These are phyloP conservation scores for Staphylotrichum longicolle DNA, from an alignment of 495 filamentous ascomycete species.

Conservation along the genomic window DNA sequence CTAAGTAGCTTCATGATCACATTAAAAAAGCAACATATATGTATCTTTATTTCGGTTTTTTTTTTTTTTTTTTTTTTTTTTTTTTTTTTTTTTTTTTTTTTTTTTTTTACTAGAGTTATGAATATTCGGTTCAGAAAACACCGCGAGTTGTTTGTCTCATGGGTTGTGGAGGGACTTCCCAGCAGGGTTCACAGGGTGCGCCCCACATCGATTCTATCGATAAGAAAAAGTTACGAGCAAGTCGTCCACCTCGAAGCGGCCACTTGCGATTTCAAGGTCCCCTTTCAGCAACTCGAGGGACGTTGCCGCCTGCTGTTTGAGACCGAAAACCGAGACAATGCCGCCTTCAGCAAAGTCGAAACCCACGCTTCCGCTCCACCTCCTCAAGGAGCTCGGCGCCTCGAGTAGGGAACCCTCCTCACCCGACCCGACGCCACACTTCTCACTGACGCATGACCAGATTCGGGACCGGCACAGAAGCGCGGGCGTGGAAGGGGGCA, in stretches of 20 bases:
- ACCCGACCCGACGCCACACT: not conserved
- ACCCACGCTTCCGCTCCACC: conserved; percentile 26
- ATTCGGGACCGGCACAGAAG: conserved; percentile 11
- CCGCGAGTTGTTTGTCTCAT: no score
- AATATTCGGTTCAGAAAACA: no score
- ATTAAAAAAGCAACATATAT: no score
- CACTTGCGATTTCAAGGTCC: no score
- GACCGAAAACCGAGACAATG: conserved; percentile 13
- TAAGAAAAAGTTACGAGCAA: conserved; percentile 20
- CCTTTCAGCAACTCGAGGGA: not conserved
- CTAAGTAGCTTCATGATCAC: no score
- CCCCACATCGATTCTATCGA: conserved; percentile 13
- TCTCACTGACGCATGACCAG: conserved; percentile 10
- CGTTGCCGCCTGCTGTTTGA: not conserved
- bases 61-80: no score
- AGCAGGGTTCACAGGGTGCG: not conserved
- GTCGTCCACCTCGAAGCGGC: not conserved
- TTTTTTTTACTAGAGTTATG: no score
- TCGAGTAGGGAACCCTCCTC: conserved; percentile 10
- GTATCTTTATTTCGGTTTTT: no score
- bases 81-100: no score
- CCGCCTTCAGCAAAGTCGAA: conserved; percentile 16
- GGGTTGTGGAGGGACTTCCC: not conserved
- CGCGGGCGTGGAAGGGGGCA: conserved; percentile 3
- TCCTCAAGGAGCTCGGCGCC: conserved; percentile 33